These are phyloP conservation scores for Pythium aquatile DNA, from an alignment of 352 stramenopile genomes.

Conservation along the genomic window DNA sequence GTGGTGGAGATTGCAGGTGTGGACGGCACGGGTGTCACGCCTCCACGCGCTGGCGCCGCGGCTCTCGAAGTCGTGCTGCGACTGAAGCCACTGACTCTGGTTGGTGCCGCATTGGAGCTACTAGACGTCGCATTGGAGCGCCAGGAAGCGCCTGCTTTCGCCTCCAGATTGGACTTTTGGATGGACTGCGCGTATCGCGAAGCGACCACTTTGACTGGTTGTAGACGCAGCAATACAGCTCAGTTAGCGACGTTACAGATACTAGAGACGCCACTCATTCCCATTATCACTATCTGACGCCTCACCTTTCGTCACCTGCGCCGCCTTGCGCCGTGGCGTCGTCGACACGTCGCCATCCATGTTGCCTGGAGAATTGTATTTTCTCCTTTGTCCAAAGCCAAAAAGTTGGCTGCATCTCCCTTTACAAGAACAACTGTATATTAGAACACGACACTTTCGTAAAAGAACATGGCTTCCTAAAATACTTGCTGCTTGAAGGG, in stretches of 20 bases:
- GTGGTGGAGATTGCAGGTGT: conserved; percentile 9
- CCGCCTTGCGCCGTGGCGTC: conserved; percentile 16
- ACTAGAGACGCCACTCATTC: background rate
- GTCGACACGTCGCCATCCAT: conserved; percentile 2
- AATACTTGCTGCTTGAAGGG: background rate
- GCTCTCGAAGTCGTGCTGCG: background rate
- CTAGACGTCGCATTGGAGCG: conserved; percentile 5
- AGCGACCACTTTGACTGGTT: conserved; percentile 51
- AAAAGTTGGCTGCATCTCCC: conserved; percentile 3
- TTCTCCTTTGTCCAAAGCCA: conserved; percentile 5
- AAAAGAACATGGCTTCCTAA: conserved; percentile 15
- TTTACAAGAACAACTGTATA: conserved; percentile 13
- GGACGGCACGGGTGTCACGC: conserved; percentile 8
- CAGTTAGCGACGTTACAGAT: background rate
- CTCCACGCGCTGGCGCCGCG: conserved; percentile 7
- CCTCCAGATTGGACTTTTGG: conserved; percentile 40
- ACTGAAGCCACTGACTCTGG: conserved; percentile 18
- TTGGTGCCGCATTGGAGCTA: conserved; percentile 10
- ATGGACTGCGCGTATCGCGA: conserved; percentile 60
- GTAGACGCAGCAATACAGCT: background rate
- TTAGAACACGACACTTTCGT: background rate
- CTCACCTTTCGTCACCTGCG: conserved; percentile 25
- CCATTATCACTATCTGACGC: background rate
- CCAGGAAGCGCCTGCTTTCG: conserved; percentile 9
- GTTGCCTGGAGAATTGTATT: conserved; percentile 3